These are phyloP conservation scores for Candida tropicalis DNA, from an alignment of 1,139 yeast species.

Conservation along the genomic window DNA sequence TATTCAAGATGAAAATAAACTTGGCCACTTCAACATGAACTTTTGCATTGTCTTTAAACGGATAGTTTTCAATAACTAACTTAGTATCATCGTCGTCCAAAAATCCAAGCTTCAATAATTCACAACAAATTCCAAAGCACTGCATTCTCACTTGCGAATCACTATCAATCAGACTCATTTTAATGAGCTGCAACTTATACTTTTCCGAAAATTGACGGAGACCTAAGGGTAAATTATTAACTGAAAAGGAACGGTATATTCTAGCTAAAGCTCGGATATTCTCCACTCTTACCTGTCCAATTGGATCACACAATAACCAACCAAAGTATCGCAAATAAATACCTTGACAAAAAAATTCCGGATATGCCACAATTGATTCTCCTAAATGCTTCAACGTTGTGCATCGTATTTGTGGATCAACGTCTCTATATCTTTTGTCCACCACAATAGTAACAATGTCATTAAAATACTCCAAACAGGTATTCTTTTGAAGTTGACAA, in stretches of 20 bases:
- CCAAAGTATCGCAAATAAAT: slow-evolving; percentile 77
- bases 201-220: slow-evolving; percentile 70
- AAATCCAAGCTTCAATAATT: slow-evolving; percentile 61
- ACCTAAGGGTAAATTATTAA: slow-evolving; percentile 22
- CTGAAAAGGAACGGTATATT: slow-evolving; percentile 38
- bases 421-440: slow-evolving; percentile 79
- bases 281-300: slow-evolving; percentile 62
- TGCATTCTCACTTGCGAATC: slow-evolving; percentile 51
- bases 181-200: slow-evolving; percentile 64
- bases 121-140: slow-evolving; percentile 56
- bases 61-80: slow-evolving; percentile 11
- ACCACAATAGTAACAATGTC: slow-evolving; percentile 72
- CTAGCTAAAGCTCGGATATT: slow-evolving; percentile 60
- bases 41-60: slow-evolving; percentile 31
- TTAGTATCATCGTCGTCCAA: slow-evolving; percentile 46
- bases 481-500: slow-evolving; percentile 54
- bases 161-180: slow-evolving; percentile 47
- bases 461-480: slow-evolving; percentile 56
- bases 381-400: slow-evolving; percentile 68
- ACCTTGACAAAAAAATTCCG: slow-evolving; percentile 71
- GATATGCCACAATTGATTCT: slow-evolving; percentile 68
- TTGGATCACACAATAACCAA: slow-evolving; percentile 78
- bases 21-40: slow-evolving; percentile 36
- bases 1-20: slow-evolving; percentile 29
- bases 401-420: slow-evolving; percentile 69